A percentile compares a stretch with the other conserved stretches of the same genome.
Evolutionary conservation across 305 asterid species (phyloP).

Genomic region (Fraxinus paxiana): DNA sequence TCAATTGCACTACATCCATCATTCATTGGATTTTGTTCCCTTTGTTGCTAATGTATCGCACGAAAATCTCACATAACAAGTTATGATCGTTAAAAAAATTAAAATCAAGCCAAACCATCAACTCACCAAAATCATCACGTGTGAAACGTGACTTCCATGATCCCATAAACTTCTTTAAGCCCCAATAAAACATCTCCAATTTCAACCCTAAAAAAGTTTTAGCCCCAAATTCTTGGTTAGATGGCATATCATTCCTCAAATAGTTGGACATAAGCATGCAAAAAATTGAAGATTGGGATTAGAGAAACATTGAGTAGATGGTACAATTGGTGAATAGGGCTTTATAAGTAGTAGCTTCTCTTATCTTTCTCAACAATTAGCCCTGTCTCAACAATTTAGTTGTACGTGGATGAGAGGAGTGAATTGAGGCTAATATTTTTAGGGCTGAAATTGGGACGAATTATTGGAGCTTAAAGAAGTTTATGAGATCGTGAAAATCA

Average conservation of each 20-base stretch:
- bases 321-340: neutral
- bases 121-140: neutral
- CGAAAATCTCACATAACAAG: neutral
- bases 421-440: neutral
- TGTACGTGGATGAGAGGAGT: neutral
- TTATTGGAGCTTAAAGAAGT: neutral
- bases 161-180: neutral
- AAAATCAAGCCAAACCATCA: neutral
- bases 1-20: neutral
- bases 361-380: neutral
- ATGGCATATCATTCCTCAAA: neutral
- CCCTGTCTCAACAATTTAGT: neutral
- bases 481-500: neutral
- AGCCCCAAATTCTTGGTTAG: neutral
- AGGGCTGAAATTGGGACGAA: neutral
- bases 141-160: neutral
- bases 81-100: neutral
- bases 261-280: neutral
- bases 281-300: neutral
- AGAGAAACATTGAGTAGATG: neutral
- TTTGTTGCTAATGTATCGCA: neutral
- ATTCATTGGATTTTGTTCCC: neutral
- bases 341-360: neutral
- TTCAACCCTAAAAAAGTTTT: neutral
- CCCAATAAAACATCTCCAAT: neutral